These are phyloP conservation scores for Colletotrichum sp. DNA, from an alignment of 2,329 filamentous ascomycete genomes.

Conservation along the genomic window DNA sequence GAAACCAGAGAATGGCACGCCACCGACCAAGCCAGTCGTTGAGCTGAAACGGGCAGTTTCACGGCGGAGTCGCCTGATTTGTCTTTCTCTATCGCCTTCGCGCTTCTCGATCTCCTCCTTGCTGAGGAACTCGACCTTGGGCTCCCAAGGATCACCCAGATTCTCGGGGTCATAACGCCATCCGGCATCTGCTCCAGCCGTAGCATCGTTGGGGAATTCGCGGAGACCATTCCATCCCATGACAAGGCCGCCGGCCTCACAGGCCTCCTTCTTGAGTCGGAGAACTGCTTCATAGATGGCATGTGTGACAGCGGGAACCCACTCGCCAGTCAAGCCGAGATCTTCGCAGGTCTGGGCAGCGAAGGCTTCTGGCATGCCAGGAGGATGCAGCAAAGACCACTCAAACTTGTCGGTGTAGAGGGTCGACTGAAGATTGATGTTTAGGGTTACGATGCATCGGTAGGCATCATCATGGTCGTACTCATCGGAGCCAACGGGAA, in stretches of 20 bases:
- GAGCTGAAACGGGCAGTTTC: conserved; percentile 94
- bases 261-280: conserved; percentile 93
- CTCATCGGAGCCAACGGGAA: conserved; percentile 70
- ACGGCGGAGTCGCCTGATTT: conserved; percentile 83
- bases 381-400: conserved; percentile 92
- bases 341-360: conserved; percentile 93
- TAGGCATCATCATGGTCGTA: conserved; percentile 94
- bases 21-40: conserved; percentile 79
- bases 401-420: conserved; percentile 98
- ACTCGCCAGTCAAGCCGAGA: conserved; percentile 87
- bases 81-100: conserved; percentile 90
- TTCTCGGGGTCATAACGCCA: conserved; percentile 97
- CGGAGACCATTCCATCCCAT: conserved; percentile 66
- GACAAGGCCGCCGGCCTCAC: conserved; percentile 89
- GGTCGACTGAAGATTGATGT: conserved; percentile 88
- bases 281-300: conserved; percentile 96
- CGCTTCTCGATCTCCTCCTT: conserved; percentile 98
- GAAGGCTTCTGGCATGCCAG: conserved; percentile 90
- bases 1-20: conserved; percentile 65
- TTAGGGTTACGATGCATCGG: conserved; percentile 88
- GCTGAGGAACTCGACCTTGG: conserved; percentile 79
- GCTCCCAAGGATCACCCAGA: conserved; percentile 83
- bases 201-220: conserved; percentile 89
- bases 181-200: conserved; percentile 80
- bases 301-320: conserved; percentile 92